These are phyloP conservation scores for Sphaceloma murrayae DNA, from an alignment of 2,329 filamentous ascomycete species.

Conservation along the genomic window DNA sequence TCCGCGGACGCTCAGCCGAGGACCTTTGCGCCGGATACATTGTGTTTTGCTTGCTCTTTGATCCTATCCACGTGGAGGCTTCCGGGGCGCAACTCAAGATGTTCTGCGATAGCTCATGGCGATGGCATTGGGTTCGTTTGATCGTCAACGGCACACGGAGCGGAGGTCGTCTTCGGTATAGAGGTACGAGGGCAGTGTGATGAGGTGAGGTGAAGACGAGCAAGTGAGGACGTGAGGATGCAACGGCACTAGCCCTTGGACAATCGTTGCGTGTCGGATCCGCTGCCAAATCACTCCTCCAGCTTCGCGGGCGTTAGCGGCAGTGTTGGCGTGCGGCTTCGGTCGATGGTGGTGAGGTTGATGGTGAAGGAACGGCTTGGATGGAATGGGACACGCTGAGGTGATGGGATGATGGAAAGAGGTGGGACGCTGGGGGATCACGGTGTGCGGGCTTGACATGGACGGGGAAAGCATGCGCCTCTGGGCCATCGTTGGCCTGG, in stretches of 20 bases:
- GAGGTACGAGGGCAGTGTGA: slow-evolving; percentile 3
- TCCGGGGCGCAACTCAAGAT: slow-evolving; percentile 1
- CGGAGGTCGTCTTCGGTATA: not conserved
- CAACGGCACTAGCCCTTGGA: not conserved
- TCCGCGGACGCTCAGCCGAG: slow-evolving; percentile 3
- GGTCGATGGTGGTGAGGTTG: slow-evolving; percentile 8
- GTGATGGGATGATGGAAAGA: slow-evolving; percentile 1
- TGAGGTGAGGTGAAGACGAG: not conserved
- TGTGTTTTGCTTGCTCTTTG: not conserved
- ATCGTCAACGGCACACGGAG: not conserved
- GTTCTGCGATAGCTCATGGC: slow-evolving; percentile 3
- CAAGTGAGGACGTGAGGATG: not conserved
- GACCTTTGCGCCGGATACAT: slow-evolving; percentile 17
- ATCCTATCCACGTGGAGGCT: not conserved
- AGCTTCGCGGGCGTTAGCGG: not conserved
- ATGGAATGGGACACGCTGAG: not conserved
- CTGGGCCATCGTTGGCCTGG: slow-evolving; percentile 15
- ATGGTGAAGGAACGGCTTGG: not conserved
- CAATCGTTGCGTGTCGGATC: slow-evolving; percentile 1
- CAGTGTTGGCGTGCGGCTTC: slow-evolving; percentile 1
- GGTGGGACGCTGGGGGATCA: slow-evolving; percentile 11
- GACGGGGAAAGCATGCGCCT: slow-evolving; percentile 12
- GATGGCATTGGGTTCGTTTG: not conserved
- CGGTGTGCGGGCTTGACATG: slow-evolving; percentile 11
- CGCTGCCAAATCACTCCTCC: not conserved